phyloP scores from a whole-genome alignment of 306 rosid species.

The Inga laurina region DNA sequence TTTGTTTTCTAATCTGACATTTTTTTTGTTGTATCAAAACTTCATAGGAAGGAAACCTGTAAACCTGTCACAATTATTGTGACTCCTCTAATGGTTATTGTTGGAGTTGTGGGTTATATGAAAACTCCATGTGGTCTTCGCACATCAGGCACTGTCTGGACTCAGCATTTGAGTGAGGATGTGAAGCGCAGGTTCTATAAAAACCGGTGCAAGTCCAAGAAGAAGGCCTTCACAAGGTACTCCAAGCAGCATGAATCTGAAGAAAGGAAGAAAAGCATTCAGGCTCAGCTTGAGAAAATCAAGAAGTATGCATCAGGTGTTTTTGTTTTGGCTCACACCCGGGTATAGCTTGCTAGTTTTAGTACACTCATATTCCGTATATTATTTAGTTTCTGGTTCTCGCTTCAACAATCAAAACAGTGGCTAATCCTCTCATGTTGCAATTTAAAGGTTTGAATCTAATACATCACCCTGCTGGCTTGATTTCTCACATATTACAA shows the following conservation, averaged over 20 bases:
- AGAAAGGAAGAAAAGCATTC: constrained; percentile 15
- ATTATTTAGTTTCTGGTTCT: not conserved
- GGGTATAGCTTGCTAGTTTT: constrained; percentile 37
- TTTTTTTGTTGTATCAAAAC: constrained; percentile 41
- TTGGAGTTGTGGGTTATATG: constrained; percentile 84
- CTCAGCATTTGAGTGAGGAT: constrained; percentile 88
- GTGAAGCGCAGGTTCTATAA: constrained; percentile 77
- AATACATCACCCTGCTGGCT: not conserved
- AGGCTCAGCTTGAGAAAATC: constrained; percentile 68
- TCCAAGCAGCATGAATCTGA: too few species aligned
- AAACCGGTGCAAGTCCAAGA: constrained; percentile 60
- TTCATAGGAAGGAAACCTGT: constrained; percentile 89
- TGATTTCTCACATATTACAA: constrained; percentile 52
- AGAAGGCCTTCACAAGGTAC: too few species aligned
- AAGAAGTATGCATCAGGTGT: constrained; percentile 72
- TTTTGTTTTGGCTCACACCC: constrained; percentile 89
- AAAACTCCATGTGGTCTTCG: constrained; percentile 89
- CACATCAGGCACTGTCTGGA: constrained; percentile 74
- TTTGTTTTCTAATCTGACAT: not conserved
- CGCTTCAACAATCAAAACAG: not conserved
- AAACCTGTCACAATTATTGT: constrained; percentile 81
- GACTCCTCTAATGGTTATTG: constrained; percentile 84
- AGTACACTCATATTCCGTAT: not conserved
- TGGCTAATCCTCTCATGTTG: not conserved
- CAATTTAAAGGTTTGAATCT: not conserved